Base-by-base conservation (phyloP, 768 basidiomycete species). In the Mycena leptocephala region DNA sequence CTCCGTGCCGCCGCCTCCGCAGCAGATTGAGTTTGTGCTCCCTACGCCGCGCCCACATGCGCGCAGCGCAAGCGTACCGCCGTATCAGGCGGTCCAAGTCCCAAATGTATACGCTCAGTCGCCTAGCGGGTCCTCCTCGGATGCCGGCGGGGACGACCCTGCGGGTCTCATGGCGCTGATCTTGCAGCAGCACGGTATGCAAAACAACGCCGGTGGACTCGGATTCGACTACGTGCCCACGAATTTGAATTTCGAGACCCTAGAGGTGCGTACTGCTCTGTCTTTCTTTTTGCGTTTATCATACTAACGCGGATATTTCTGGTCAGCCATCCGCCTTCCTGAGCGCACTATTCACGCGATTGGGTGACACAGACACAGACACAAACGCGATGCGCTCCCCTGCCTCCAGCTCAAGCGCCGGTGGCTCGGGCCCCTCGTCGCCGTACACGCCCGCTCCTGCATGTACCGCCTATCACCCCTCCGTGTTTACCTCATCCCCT, bases 11-110 rank as follows among this genome's bases (percentile, higher is more conserved):
- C 37, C 81, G 68, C 78, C n/a, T n/a, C n/a, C 87, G 76, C 78
- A 88, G 81, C 77, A 51, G 18, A 16, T 74, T 8, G 72, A 74
- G 56, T 76, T 78, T 53, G 74, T 80, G 41, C 28, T 79, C 18
- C 74, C 85, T 88, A 75, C 85, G 56, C 16, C 13, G 18, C 43
- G 16, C 43, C 0, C 43, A 20, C 43, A 46, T 7, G 84, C 84
- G 43, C 90, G 89, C n/a, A 89, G 90, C 24, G 82, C 84, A 35
- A 91, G 89, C 69, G 92, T 89, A 10, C 94, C 94, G 8, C 87
- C 90, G 3, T 91, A 90, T 78, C 93, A 94, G 84, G 87, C 89
- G 2, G 93, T 95, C 79, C 91, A 91, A 82, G 87, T 95, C 41
- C 94, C 94, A 26, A 90, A 89, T 73, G 89, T 95, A 26, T 90